phyloP scores from a whole-genome alignment of 352 stramenopile species.

The Phytophthora tubulina region DNA sequence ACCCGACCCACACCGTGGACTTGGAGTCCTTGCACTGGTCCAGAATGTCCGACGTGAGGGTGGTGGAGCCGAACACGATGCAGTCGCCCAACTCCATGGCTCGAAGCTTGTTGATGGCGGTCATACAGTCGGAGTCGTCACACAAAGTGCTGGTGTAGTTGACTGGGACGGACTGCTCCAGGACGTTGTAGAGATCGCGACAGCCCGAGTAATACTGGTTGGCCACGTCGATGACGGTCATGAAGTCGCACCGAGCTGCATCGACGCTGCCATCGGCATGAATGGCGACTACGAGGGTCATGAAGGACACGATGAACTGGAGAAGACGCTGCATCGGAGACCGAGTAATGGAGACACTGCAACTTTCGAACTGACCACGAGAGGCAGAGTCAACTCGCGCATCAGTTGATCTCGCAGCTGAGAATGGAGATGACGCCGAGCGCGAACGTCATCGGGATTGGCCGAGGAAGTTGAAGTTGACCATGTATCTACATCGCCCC shows the following conservation, averaged over 20 bases:
- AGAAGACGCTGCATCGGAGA: conserved; percentile 24
- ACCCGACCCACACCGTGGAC: conserved; percentile 17
- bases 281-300: conserved; percentile 8
- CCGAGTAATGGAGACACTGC: background rate
- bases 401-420: conserved; percentile 5
- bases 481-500: too few relatives aligned
- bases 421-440: background rate
- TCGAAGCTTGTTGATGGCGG: conserved; percentile 31
- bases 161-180: conserved; percentile 38
- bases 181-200: conserved; percentile 39
- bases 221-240: conserved; percentile 38
- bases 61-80: conserved; percentile 41
- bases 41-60: conserved; percentile 36
- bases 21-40: conserved; percentile 29
- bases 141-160: conserved; percentile 37
- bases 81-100: conserved; percentile 39
- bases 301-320: conserved; percentile 19
- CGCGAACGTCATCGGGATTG: too few relatives aligned
- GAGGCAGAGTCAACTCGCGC: background rate
- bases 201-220: conserved; percentile 34
- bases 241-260: conserved; percentile 28
- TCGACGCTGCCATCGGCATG: conserved; percentile 1
- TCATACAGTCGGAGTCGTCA: conserved; percentile 29
- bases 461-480: too few relatives aligned
- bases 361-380: conserved; percentile 22